Percentiles rank a stretch among this genome's conserved stretches.
phyloP scores from a whole-genome alignment of 352 stramenopile genomes.

The Pythium sp. region DNA sequence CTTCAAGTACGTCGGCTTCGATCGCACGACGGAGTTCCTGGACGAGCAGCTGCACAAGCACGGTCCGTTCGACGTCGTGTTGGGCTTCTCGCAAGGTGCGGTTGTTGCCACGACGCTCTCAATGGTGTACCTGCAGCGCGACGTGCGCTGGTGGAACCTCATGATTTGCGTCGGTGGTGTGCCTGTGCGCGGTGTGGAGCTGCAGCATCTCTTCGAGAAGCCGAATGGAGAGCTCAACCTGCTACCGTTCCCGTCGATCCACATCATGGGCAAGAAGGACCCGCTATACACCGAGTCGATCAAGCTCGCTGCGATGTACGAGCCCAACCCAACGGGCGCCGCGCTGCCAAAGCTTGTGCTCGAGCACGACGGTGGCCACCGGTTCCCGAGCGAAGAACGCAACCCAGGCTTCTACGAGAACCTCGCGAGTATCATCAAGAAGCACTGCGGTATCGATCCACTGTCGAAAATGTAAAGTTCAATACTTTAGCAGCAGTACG shows the following conservation, averaged over 20 bases:
- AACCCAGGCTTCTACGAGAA: constrained; percentile 21
- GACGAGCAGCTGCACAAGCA: constrained; percentile 50
- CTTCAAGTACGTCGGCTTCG: constrained; percentile 28
- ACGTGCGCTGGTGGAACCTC: constrained; percentile 52
- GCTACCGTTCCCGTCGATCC: constrained; percentile 50
- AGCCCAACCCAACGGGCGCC: constrained; percentile 19
- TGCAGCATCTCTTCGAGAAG: constrained; percentile 43
- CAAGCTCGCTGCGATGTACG: constrained; percentile 33
- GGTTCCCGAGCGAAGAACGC: constrained; percentile 26
- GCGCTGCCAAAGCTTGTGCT: constrained; percentile 28
- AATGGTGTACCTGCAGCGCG: constrained; percentile 50
- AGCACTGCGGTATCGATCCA: constrained; percentile 14
- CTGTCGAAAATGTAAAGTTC: neutral
- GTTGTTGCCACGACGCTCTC: constrained; percentile 60
- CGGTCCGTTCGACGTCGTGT: constrained; percentile 69
- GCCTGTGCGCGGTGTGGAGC: constrained; percentile 29
- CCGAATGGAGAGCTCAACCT: constrained; percentile 33
- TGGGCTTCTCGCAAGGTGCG: constrained; percentile 79
- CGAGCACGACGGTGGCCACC: constrained; percentile 37
- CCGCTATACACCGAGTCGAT: constrained; percentile 25
- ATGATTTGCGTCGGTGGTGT: constrained; percentile 46
- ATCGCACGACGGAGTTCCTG: constrained; percentile 51
- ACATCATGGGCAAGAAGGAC: constrained; percentile 43
- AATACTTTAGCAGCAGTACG: neutral
- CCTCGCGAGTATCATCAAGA: constrained; percentile 15